Conservation (phyloP, 352 stramenopile species). For the Pythium brassicae region DNA sequence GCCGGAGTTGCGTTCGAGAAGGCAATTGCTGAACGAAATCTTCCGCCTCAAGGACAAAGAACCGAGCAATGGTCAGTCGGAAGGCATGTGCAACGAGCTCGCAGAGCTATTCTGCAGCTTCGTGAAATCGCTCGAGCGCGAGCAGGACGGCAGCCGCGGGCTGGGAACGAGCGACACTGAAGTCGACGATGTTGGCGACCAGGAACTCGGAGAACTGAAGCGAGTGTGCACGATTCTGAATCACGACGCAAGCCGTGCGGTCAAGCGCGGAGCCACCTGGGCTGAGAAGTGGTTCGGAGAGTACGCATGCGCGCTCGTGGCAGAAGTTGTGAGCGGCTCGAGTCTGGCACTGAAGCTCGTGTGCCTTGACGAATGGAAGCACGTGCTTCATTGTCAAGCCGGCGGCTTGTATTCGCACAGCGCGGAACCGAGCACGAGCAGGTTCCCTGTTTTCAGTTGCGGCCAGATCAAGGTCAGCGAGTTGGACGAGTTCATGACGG, state of each 20-base stretch:
- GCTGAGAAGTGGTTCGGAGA: conserved; percentile 35
- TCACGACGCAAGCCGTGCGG: not conserved
- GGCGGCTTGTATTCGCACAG: conserved; percentile 26
- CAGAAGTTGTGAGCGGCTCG: conserved; percentile 16
- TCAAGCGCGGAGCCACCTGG: conserved; percentile 22
- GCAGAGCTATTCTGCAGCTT: conserved; percentile 16
- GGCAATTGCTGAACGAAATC: conserved; percentile 19
- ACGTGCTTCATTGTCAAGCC: conserved; percentile 24
- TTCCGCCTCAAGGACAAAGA: conserved; percentile 43
- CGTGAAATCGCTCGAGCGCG: conserved; percentile 10
- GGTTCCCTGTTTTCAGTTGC: conserved; percentile 21
- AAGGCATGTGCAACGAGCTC: conserved; percentile 18
- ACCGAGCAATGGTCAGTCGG: conserved; percentile 25
- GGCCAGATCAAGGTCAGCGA: conserved; percentile 13
- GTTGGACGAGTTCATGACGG: not conserved
- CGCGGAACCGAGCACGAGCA: conserved; percentile 27
- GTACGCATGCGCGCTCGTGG: conserved; percentile 40
- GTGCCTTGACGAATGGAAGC: conserved; percentile 39
- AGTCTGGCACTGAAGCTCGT: conserved; percentile 27
- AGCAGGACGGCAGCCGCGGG: conserved; percentile 7
- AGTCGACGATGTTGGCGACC: conserved; percentile 19
- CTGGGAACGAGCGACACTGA: conserved; percentile 13
- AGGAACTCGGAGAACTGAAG: conserved; percentile 22
- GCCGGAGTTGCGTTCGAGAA: too few species aligned
- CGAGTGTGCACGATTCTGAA: conserved; percentile 15